Percentiles rank a stretch among this genome's conserved stretches.
phyloP scores from a whole-genome alignment of 345 rosid genomes.

The Eucalyptus sp. region DNA sequence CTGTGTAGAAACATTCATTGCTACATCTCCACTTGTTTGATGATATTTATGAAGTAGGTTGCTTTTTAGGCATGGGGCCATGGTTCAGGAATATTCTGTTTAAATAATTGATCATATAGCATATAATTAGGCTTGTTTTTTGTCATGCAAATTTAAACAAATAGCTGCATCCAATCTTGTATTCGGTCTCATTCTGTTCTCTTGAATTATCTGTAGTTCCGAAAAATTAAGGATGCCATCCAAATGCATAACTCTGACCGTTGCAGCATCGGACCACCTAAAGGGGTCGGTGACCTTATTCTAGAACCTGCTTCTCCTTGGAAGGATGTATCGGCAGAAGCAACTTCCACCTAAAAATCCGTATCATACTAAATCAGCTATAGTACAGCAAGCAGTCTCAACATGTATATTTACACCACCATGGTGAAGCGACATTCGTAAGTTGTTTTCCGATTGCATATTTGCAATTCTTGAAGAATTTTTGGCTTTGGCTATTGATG shows the following conservation, averaged over 20 bases:
- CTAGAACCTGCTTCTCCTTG: slow-evolving; percentile 34
- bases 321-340: not conserved
- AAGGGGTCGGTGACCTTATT: slow-evolving; percentile 42
- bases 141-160: not conserved
- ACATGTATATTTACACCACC: not conserved
- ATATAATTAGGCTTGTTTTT: not conserved
- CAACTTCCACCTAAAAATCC: not conserved
- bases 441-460: not conserved
- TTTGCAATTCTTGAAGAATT: not conserved
- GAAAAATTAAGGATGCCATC: slow-evolving; percentile 80
- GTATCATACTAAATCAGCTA: not conserved
- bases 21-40: not conserved
- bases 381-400: not conserved
- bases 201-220: slow-evolving; percentile 45
- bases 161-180: not conserved
- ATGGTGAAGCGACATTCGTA: not conserved
- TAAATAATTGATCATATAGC: not conserved
- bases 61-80: not conserved
- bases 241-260: slow-evolving; percentile 47
- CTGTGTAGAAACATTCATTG: not conserved
- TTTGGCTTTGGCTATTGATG: not conserved
- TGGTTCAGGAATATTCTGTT: not conserved
- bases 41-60: not conserved
- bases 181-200: not conserved
- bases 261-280: slow-evolving; percentile 47